Evolutionary conservation across 192 early-diverging fungal species (phyloP), one percentile per base, ranked within the genome.

Genomic region (Backusella sp.): DNA sequence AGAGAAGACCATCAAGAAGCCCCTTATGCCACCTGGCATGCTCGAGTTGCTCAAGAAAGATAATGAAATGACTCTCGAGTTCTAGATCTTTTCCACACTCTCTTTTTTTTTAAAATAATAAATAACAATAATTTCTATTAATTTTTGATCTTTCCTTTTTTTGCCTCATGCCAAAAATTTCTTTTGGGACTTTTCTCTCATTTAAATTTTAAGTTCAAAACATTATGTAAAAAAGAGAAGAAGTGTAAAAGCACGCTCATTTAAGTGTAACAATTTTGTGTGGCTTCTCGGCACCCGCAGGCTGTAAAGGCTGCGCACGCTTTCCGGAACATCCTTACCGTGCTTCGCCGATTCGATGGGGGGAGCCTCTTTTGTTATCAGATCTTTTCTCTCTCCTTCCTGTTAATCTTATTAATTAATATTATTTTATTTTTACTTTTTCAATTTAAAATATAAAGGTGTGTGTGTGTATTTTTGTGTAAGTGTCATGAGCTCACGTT

Each of bases 11-110:
- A 68, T 84, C 41, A 84, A 84, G 70, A 80, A 85, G 73, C 87
- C 88, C 53, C 73, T 91, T 79, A 77, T 95, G 80, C 91, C 94
- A 21, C 87, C 87, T 52, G 93, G 94, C 53, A 89, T 95, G 86
- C 72, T 90, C 30, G 93, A 94, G 36, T 70, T 92, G 39, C 82
- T 95, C 72, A 92, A 87, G 73, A 90, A 88, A 73, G 89, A 91
- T 59, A 93, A 92, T 59, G 91, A 94, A 74, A 79, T 76, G 66
- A 78, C 83, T 9, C 75, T 90, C 73, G 88, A 90, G 30, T 79
- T 77, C 26, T 62, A 62, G 56, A 62, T 62, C 26, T 12, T 26
- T 62, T 62, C 56, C 4, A 11, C 0, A 28, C 8, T 72, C 30
- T 32, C 2, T 32, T 32, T 32, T 32, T 32, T 32, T 32, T 66